phyloP scores from a whole-genome alignment of 305 asterid species.

The Fraxinus sp. region DNA sequence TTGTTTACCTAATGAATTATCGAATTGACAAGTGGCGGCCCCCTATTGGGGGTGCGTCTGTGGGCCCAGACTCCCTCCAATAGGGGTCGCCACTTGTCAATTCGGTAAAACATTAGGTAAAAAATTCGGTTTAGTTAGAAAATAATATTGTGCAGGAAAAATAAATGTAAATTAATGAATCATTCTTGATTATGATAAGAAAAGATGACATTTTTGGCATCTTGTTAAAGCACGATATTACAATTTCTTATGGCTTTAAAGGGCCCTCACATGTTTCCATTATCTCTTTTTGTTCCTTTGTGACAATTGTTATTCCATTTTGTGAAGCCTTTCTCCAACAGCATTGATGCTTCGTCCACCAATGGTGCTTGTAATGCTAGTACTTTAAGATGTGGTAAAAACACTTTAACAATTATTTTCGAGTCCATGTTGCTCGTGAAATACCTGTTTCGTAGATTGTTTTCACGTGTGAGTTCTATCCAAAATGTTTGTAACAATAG shows the following conservation, averaged over 20 bases:
- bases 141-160: neutral
- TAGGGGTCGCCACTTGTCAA: too few relatives aligned
- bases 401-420: neutral
- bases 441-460: neutral
- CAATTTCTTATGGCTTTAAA: slow-evolving; percentile 24
- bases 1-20: too few relatives aligned
- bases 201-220: slow-evolving; percentile 25
- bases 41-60: too few relatives aligned
- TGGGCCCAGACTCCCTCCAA: too few relatives aligned
- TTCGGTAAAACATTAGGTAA: too few relatives aligned
- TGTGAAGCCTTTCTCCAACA: slow-evolving; percentile 31
- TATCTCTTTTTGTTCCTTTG: slow-evolving; percentile 40
- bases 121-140: neutral
- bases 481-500: neutral
- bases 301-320: slow-evolving; percentile 36
- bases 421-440: neutral
- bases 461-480: neutral
- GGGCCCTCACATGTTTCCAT: slow-evolving; percentile 38
- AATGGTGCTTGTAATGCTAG: slow-evolving; percentile 3
- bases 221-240: slow-evolving; percentile 10
- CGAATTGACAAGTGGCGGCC: too few relatives aligned
- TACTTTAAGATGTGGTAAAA: neutral
- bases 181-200: slow-evolving; percentile 12
- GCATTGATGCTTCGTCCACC: slow-evolving; percentile 36
- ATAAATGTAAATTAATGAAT: neutral